Percentiles rank a stretch among this genome's conserved stretches.
Evolutionary conservation across 306 rosid species (phyloP).

Genomic region (Acacia melanoxylon): DNA sequence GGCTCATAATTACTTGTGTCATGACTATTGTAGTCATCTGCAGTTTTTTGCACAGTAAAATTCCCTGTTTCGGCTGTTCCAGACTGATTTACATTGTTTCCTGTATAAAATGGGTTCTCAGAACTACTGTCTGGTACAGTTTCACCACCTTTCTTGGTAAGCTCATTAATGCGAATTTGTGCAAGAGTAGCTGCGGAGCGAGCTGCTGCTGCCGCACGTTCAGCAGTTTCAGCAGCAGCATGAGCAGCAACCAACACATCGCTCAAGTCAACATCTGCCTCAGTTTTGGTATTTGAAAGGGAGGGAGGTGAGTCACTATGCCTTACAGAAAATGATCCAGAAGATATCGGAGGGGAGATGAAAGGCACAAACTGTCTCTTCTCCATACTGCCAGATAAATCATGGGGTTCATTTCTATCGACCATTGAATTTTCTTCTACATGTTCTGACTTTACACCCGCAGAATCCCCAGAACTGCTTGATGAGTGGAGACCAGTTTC

Average conservation of each 20-base stretch:
- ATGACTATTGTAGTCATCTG: slow-evolving; percentile 28
- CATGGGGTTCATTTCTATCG: slow-evolving; percentile 44
- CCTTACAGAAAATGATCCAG: slow-evolving; percentile 50
- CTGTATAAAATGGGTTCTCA: slow-evolving; percentile 66
- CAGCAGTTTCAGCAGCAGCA: slow-evolving; percentile 91
- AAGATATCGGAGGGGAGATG: slow-evolving; percentile 62
- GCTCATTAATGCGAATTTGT: slow-evolving; percentile 73
- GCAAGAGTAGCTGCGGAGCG: slow-evolving; percentile 93
- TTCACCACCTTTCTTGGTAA: slow-evolving; percentile 63
- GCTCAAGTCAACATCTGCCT: slow-evolving; percentile 59
- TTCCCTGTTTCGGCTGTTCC: slow-evolving; percentile 36
- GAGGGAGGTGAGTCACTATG: slow-evolving; percentile 40
- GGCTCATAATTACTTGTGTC: slow-evolving; percentile 26
- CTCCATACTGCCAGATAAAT: slow-evolving; percentile 46
- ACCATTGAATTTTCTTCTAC: slow-evolving; percentile 37
- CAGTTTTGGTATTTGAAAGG: slow-evolving; percentile 52
- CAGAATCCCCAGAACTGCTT: slow-evolving; percentile 35
- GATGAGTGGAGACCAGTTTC: slow-evolving; percentile 44
- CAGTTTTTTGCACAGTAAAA: slow-evolving; percentile 29
- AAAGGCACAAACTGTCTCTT: slow-evolving; percentile 84
- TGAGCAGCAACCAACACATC: slow-evolving; percentile 96
- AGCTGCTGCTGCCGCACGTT: slow-evolving; percentile 95
- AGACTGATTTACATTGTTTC: slow-evolving; percentile 34
- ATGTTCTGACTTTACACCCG: slow-evolving; percentile 33
- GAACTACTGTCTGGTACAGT: slow-evolving; percentile 38